These are phyloP conservation scores for Piromyces finnis DNA, from an alignment of 192 early-diverging fungal genomes.

Conservation along the genomic window DNA sequence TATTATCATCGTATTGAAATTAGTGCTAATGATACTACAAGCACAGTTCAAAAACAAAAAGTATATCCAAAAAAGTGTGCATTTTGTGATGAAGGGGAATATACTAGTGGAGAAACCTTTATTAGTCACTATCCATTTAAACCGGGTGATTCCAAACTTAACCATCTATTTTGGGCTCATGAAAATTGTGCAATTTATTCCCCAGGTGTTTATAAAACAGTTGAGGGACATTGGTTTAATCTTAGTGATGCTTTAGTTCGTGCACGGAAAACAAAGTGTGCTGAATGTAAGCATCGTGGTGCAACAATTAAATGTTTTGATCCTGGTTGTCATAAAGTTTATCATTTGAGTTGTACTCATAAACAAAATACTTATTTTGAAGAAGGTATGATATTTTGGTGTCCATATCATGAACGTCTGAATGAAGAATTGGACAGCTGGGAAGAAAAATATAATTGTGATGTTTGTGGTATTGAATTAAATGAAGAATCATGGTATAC, in stretches of 20 bases:
- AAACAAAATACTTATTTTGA: slow-evolving; percentile 51
- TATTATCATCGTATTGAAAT: slow-evolving; percentile 8
- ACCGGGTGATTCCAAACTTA: slow-evolving; percentile 26
- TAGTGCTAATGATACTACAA: background rate
- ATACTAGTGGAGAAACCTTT: slow-evolving; percentile 21
- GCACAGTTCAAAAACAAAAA: slow-evolving; percentile 5
- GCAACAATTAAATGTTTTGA: slow-evolving; percentile 82
- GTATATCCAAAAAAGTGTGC: slow-evolving; percentile 20
- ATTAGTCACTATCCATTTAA: slow-evolving; percentile 44
- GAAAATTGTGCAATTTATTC: slow-evolving; percentile 64
- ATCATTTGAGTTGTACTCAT: slow-evolving; percentile 62
- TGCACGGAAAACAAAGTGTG: slow-evolving; percentile 48
- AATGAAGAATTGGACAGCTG: slow-evolving; percentile 19
- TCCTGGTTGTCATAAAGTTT: slow-evolving; percentile 58
- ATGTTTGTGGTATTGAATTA: slow-evolving; percentile 30
- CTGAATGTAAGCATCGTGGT: slow-evolving; percentile 54
- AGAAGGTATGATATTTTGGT: slow-evolving; percentile 76
- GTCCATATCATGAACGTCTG: slow-evolving; percentile 44
- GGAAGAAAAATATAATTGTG: slow-evolving; percentile 51
- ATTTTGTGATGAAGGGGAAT: slow-evolving; percentile 49
- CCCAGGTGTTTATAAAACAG: slow-evolving; percentile 60
- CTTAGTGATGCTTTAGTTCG: slow-evolving; percentile 55
- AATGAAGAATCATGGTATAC: slow-evolving; percentile 41
- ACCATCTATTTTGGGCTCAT: slow-evolving; percentile 64
- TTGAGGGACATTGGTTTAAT: slow-evolving; percentile 64